These are phyloP conservation scores for Pneumocystis murina DNA, from an alignment of 1,139 yeast genomes.

Conservation along the genomic window DNA sequence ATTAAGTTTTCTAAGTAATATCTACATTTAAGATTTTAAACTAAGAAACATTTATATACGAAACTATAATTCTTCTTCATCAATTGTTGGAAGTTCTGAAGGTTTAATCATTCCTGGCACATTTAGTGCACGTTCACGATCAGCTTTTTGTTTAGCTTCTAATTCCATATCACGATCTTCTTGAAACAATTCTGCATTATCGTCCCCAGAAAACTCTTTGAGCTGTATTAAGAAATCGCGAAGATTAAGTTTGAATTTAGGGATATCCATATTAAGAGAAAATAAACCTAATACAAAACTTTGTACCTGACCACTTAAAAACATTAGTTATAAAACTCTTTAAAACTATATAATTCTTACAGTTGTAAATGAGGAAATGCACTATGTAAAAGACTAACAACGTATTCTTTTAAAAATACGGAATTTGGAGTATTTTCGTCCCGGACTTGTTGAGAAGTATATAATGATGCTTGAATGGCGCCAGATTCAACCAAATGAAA, in stretches of 20 bases:
- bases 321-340: neutral
- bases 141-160: constrained; percentile 50
- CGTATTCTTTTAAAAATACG: constrained; percentile 61
- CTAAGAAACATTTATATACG: neutral
- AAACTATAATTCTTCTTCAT: constrained; percentile 33
- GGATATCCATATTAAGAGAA: constrained; percentile 54
- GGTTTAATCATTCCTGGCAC: constrained; percentile 94
- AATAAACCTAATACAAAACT: constrained; percentile 64
- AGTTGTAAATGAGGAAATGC: constrained; percentile 85
- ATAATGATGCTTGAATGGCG: constrained; percentile 62
- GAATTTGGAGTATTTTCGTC: constrained; percentile 83
- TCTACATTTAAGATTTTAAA: neutral
- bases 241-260: constrained; percentile 66
- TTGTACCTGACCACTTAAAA: constrained; percentile 46
- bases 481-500: constrained; percentile 70
- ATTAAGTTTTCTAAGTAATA: neutral
- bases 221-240: constrained; percentile 95
- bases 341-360: neutral
- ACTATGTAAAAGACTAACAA: constrained; percentile 62
- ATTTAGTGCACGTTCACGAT: constrained; percentile 67
- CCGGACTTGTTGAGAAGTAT: constrained; percentile 42
- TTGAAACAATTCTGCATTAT: constrained; percentile 70
- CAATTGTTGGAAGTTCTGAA: constrained; percentile 52
- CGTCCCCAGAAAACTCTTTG: constrained; percentile 87
- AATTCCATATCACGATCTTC: constrained; percentile 79